Evolutionary conservation across 108 stramenopile genomes (phyloP), one percentile per base, ranked within the genome.

Genomic region (Tribonema minus): DNA sequence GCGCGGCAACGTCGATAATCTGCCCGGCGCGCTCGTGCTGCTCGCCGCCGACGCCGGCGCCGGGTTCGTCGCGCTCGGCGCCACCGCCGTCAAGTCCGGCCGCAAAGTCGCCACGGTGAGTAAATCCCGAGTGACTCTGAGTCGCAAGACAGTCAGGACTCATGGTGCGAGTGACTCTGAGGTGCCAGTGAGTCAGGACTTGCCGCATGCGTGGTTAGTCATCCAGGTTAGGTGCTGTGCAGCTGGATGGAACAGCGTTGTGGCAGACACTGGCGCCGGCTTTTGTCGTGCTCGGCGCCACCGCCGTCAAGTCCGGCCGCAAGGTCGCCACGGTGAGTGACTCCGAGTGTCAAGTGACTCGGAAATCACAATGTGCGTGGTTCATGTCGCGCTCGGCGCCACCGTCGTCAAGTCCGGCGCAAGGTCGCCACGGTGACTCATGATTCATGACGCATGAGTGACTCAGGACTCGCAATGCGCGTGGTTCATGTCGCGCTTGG

Each of bases 261-360:
- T n/a, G n/a, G n/a, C n/a, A n/a, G n/a, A n/a, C n/a, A n/a, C n/a
- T 27, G 85, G 83, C 25, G 76, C 33, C 26, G 85, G 83, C 39
- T 84, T n/a, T 68, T 38, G 83, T 85, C 25, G 70, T 82, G 4
- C 82, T 85, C 33, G 85, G 85, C 31, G 71, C 85, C 1, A 84
- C 85, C 29, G 61, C 32, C 0, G 70, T 79, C 26, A 83, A 83
- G 68, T 62, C 74, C 28, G 85, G 85, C 32, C 71, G 83, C 15
- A 80, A 64, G 78, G 74, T 85, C 31, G 85, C 85, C 27, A 85
- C 74, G 1, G n/a, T n/a, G n/a, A n/a, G n/a, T n/a, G n/a, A n/a
- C n/a, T n/a, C n/a, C n/a, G n/a, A n/a, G n/a, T n/a, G n/a, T n/a
- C n/a, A n/a, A n/a, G n/a, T n/a, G n/a, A n/a, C n/a, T n/a, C n/a